Base-by-base conservation (phyloP, 768 basidiomycete genomes). In the Dacryopinax spathularia region DNA sequence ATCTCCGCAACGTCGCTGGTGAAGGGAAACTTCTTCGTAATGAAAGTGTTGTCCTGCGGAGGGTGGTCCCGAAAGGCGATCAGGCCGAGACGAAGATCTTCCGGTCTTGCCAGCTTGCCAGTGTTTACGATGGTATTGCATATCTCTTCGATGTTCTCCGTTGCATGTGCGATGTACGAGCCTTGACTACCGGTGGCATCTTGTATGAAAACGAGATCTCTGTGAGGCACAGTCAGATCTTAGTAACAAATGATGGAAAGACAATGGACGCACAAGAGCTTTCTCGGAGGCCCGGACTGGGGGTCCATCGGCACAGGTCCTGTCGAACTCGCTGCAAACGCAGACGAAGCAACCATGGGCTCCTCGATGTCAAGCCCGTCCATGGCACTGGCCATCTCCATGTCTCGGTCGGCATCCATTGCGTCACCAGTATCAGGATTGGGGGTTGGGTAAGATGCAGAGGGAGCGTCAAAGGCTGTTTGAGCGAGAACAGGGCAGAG, bases 11-110 rank as follows among this genome's bases (percentile, higher is more conserved):
- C 93, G 72, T 95, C 89, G 12, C 90, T 91, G 25, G 93, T 88
- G 76, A 98, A 97, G 1, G 89, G 90, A 79, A 93, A 91, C 72
- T 89, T 93, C 78, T 88, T 91, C 70, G 86, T 87, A 66, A 98
- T 78, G 73, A 93, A 98, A 63, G 92, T 93, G 70, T 90, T 91
- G 72, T 98, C 94, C 77, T 98, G 94, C 16, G 94, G 94, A 27
- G 94, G 94, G 72, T 98, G 91, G 77, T 98, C 94, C 66, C 95
- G 84, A 76, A 94, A 98, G 39, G 92, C 93, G 67, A 98, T 82
- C 65, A 98, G 81, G 64, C 94, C 96, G 37, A 98, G 85, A 66
- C 91, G 84, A 22, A 95, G 82, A 73, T 96, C 94, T 70, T 95
- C 92, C 44, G 78, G 82, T 63, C 82, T 78, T 72, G 88, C 86